These are phyloP conservation scores for Zancudomyces culisetae DNA, from an alignment of 371 early-diverging fungal species.

Conservation along the genomic window DNA sequence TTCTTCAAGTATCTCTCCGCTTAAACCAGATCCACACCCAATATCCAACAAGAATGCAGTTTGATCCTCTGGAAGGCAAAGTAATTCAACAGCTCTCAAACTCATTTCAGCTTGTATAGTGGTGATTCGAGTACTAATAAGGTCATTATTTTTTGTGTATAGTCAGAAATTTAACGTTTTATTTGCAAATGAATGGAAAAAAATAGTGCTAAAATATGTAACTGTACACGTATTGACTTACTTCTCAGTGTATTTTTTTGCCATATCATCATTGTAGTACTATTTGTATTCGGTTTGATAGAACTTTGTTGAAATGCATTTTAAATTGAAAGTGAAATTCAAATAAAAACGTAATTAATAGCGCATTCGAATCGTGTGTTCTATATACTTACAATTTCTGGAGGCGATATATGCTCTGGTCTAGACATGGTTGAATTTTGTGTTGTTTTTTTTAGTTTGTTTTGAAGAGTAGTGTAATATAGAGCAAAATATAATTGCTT, in stretches of 20 bases:
- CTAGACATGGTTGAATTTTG: constrained; percentile 70
- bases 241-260: constrained; percentile 87
- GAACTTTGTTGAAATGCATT: constrained; percentile 13
- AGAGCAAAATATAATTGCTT: too few relatives aligned
- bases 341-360: too few relatives aligned
- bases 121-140: constrained; percentile 62
- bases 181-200: neutral
- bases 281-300: constrained; percentile 8
- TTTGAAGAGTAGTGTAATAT: too few relatives aligned
- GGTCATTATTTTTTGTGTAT: neutral
- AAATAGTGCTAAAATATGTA: neutral
- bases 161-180: too few relatives aligned
- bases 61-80: constrained; percentile 56
- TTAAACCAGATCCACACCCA: constrained; percentile 93
- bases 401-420: constrained; percentile 90
- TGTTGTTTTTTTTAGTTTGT: too few relatives aligned
- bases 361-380: too few relatives aligned
- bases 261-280: constrained; percentile 79
- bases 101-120: constrained; percentile 90
- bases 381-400: constrained; percentile 66
- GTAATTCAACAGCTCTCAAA: constrained; percentile 71
- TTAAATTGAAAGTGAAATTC: too few relatives aligned
- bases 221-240: constrained; percentile 20
- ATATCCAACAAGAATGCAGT: constrained; percentile 72
- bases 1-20: constrained; percentile 88